phyloP scores from a whole-genome alignment of 1,284 basidiomycete genomes.

The Inonotus hispidus region DNA sequence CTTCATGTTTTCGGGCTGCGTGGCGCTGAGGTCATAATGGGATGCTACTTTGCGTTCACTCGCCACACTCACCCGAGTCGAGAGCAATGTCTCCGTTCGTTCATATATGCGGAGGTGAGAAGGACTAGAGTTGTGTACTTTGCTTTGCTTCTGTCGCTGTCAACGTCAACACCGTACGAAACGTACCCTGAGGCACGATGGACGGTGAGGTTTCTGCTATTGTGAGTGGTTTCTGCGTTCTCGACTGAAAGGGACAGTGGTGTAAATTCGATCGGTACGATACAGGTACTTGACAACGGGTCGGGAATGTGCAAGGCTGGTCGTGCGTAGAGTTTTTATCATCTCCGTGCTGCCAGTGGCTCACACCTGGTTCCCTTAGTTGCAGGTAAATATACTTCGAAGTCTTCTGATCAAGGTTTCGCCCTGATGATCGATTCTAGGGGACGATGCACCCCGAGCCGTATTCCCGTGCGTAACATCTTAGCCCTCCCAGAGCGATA shows the following conservation, averaged over 20 bases:
- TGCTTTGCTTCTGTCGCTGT: neutral
- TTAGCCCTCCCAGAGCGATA: neutral
- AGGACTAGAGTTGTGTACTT: neutral
- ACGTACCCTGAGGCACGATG: neutral
- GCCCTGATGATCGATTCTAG: constrained; percentile 29
- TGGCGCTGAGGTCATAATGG: too few species aligned
- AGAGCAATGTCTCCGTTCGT: neutral
- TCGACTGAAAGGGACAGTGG: neutral
- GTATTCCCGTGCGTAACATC: constrained; percentile 54
- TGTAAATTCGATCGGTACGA: neutral
- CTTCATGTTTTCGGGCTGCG: too few species aligned
- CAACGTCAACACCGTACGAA: neutral
- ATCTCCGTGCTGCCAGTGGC: constrained; percentile 3
- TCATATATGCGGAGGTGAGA: neutral
- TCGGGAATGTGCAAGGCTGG: constrained; percentile 74
- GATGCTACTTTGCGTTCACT: neutral
- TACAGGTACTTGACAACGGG: constrained; percentile 56
- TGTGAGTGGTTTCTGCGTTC: neutral
- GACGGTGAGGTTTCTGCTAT: neutral
- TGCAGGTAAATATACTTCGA: constrained; percentile 27
- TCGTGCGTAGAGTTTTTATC: constrained; percentile 30
- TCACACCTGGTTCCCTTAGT: constrained; percentile 23
- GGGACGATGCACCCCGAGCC: constrained; percentile 74
- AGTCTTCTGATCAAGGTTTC: neutral
- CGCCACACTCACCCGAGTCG: neutral